These are phyloP conservation scores for Lichtheimia corymbifera DNA, from an alignment of 371 early-diverging fungal species.

Conservation along the genomic window DNA sequence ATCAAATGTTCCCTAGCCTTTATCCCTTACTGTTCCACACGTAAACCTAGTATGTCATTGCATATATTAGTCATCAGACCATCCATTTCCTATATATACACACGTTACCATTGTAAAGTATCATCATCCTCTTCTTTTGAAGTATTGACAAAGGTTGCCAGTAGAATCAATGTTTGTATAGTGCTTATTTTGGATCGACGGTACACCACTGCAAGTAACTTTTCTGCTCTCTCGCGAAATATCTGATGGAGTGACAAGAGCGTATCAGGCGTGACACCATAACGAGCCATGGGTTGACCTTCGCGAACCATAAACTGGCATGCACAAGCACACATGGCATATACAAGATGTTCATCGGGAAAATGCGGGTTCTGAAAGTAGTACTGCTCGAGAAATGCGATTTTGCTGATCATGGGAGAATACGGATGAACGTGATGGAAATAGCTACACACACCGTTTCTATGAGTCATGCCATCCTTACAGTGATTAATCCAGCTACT, in stretches of 20 bases:
- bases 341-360: slow-evolving; percentile 35
- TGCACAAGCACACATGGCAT: slow-evolving; percentile 29
- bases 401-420: slow-evolving; percentile 41
- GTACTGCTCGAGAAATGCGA: slow-evolving; percentile 39
- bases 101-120: slow-evolving; percentile 29
- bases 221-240: slow-evolving; percentile 25
- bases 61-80: background rate
- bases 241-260: slow-evolving; percentile 9
- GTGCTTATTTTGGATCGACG: slow-evolving; percentile 41
- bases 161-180: slow-evolving; percentile 34
- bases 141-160: slow-evolving; percentile 32
- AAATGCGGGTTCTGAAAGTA: slow-evolving; percentile 35
- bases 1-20: background rate
- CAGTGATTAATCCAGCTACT: background rate
- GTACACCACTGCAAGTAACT: slow-evolving; percentile 20
- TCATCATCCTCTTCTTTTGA: slow-evolving; percentile 31
- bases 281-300: slow-evolving; percentile 7
- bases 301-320: slow-evolving; percentile 14
- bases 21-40: slow-evolving; percentile 10
- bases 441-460: slow-evolving; percentile 19
- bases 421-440: slow-evolving; percentile 34
- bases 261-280: slow-evolving; percentile 7
- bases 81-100: background rate
- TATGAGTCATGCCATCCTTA: background rate
- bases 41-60: slow-evolving; percentile 6